These are phyloP conservation scores for Penicillium sp. DNA, from an alignment of 2,329 filamentous ascomycete species.

Conservation along the genomic window DNA sequence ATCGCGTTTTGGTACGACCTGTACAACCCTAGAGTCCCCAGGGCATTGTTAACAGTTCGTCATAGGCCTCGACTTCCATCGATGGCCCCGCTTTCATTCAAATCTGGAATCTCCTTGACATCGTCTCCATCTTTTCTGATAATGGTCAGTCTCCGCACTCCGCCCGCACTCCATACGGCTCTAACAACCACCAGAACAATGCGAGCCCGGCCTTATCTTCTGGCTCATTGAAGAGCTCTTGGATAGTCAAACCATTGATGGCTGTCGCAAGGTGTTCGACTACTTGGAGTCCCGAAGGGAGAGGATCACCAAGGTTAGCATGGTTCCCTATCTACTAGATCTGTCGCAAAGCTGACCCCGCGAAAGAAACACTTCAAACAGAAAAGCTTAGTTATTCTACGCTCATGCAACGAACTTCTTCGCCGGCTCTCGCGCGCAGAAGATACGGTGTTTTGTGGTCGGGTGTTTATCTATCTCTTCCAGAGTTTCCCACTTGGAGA, in stretches of 20 bases:
- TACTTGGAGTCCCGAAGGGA: slow-evolving; percentile 93
- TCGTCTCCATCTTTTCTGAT: slow-evolving; percentile 85
- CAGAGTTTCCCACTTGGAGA: slow-evolving; percentile 96
- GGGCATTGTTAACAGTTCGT: slow-evolving; percentile 15
- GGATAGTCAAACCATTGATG: slow-evolving; percentile 91
- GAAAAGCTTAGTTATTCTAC: slow-evolving; percentile 85
- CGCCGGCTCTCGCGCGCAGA: slow-evolving; percentile 90
- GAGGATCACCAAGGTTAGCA: slow-evolving; percentile 70
- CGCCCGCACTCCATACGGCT: not conserved
- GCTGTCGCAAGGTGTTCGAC: slow-evolving; percentile 88
- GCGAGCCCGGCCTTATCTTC: slow-evolving; percentile 78
- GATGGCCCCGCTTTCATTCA: slow-evolving; percentile 74
- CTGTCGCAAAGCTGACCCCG: slow-evolving; percentile 24
- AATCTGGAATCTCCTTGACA: slow-evolving; percentile 91
- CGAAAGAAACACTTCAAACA: slow-evolving; percentile 67
- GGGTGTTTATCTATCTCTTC: slow-evolving; percentile 98
- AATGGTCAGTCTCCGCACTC: slow-evolving; percentile 58
- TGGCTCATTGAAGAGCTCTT: slow-evolving; percentile 92
- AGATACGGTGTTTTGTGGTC: slow-evolving; percentile 94
- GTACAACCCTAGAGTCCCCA: not conserved
- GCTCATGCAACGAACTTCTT: slow-evolving; percentile 93
- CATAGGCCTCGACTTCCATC: slow-evolving; percentile 71
- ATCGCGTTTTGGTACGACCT: slow-evolving; percentile 68
- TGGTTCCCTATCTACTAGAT: not conserved
- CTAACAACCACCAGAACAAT: slow-evolving; percentile 49